phyloP scores from a whole-genome alignment of 1,139 yeast species.

The Hansenula sp. region DNA sequence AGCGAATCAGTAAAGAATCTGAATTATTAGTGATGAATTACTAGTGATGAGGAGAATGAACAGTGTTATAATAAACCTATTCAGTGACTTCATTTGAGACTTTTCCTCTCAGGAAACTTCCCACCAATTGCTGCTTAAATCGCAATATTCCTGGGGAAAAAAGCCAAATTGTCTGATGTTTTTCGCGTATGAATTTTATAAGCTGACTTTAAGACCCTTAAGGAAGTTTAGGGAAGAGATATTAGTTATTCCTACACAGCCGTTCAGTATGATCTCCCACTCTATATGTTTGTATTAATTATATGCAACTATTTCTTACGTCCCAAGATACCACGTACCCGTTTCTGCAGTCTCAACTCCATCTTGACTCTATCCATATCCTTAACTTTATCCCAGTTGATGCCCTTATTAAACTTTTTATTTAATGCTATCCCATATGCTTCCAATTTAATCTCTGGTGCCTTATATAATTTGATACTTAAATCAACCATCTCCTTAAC shows the following conservation, averaged over 20 bases:
- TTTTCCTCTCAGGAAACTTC: too few relatives aligned
- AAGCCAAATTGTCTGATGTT: background rate
- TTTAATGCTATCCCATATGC: conserved; percentile 15
- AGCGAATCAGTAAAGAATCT: too few relatives aligned
- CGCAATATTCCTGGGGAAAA: background rate
- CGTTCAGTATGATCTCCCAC: background rate
- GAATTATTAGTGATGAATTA: too few relatives aligned
- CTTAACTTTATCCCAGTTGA: conserved; percentile 19
- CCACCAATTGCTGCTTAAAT: too few relatives aligned
- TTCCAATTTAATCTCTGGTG: conserved; percentile 14
- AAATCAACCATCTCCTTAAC: conserved; percentile 16
- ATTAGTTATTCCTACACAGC: background rate
- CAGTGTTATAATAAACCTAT: too few relatives aligned
- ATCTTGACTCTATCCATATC: conserved; percentile 21
- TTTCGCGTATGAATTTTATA: background rate
- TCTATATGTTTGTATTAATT: too few relatives aligned
- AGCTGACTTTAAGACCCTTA: background rate
- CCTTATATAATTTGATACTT: conserved; percentile 14
- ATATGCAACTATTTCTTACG: conserved; percentile 2
- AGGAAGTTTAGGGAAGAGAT: background rate
- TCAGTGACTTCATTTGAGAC: too few relatives aligned
- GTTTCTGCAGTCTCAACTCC: conserved; percentile 21
- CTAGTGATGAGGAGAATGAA: too few relatives aligned
- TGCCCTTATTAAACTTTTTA: conserved; percentile 11
- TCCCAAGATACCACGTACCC: conserved; percentile 18